Evolutionary conservation across 2,329 filamentous ascomycete species (phyloP).

Genomic region (Aspergillus floridensis): DNA sequence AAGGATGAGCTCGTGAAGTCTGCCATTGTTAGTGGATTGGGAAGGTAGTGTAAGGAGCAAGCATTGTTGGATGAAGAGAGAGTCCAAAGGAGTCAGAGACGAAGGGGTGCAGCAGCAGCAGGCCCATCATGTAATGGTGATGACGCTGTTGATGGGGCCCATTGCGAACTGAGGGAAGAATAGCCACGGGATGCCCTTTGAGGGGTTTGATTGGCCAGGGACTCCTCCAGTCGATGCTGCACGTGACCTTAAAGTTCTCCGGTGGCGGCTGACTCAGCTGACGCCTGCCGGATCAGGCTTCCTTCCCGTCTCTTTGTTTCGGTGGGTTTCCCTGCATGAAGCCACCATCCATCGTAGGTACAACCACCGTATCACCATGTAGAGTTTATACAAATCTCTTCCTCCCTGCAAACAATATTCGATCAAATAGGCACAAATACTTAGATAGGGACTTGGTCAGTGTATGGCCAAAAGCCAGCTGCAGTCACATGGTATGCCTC

Average conservation of each 20-base stretch:
- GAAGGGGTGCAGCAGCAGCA: neutral
- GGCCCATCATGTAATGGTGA: neutral
- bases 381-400: too few relatives aligned
- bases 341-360: too few relatives aligned
- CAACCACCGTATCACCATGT: too few relatives aligned
- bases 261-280: neutral
- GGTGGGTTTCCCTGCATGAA: neutral
- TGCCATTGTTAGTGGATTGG: conserved; percentile 8
- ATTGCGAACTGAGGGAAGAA: neutral
- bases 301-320: neutral
- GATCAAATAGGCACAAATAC: too few relatives aligned
- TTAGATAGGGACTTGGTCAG: too few relatives aligned
- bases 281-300: neutral
- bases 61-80: neutral
- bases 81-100: neutral
- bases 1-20: conserved; percentile 32
- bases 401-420: too few relatives aligned
- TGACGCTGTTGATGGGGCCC: neutral
- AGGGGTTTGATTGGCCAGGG: neutral
- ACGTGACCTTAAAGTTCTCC: too few relatives aligned
- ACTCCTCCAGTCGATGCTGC: neutral
- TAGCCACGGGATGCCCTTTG: neutral
- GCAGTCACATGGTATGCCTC: too few relatives aligned
- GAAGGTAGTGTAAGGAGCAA: neutral
- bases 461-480: too few relatives aligned